These are phyloP conservation scores for Exophiala aquamarina DNA, from an alignment of 2,329 filamentous ascomycete species.

Conservation along the genomic window DNA sequence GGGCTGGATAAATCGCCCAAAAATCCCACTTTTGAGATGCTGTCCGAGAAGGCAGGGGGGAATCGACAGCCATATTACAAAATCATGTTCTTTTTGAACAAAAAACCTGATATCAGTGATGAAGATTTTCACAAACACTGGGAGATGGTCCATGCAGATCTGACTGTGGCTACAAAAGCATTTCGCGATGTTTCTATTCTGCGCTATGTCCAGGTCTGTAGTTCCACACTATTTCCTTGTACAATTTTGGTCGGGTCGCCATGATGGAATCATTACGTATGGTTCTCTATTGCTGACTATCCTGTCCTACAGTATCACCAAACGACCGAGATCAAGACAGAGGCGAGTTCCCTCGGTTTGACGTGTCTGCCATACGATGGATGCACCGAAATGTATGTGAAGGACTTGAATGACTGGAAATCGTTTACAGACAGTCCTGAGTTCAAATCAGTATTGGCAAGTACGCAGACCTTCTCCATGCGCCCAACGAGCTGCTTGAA, in stretches of 20 bases:
- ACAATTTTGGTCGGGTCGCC: no score
- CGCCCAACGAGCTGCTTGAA: neutral
- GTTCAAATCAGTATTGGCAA: neutral
- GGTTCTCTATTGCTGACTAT: neutral
- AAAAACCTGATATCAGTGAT: neutral
- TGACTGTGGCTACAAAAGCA: slow-evolving; percentile 3
- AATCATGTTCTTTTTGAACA: slow-evolving; percentile 1
- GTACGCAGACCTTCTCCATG: neutral
- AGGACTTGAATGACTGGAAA: slow-evolving; percentile 1
- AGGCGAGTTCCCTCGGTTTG: neutral
- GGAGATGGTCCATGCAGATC: slow-evolving; percentile 5
- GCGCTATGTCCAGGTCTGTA: slow-evolving; percentile 1
- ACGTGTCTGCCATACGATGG: slow-evolving; percentile 2
- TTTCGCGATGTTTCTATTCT: neutral
- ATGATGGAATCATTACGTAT: no score
- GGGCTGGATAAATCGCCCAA: no score
- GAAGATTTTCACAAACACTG: slow-evolving; percentile 5
- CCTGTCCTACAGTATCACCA: slow-evolving; percentile 2
- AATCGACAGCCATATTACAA: slow-evolving; percentile 3
- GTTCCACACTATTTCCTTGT: neutral
- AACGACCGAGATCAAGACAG: slow-evolving; percentile 1
- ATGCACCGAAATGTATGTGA: slow-evolving; percentile 6
- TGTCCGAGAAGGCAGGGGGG: neutral
- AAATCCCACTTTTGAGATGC: neutral
- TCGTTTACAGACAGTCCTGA: slow-evolving; percentile 1